Base-by-base conservation (phyloP, 306 rosid species). In the Lathyrus oleraceus region DNA sequence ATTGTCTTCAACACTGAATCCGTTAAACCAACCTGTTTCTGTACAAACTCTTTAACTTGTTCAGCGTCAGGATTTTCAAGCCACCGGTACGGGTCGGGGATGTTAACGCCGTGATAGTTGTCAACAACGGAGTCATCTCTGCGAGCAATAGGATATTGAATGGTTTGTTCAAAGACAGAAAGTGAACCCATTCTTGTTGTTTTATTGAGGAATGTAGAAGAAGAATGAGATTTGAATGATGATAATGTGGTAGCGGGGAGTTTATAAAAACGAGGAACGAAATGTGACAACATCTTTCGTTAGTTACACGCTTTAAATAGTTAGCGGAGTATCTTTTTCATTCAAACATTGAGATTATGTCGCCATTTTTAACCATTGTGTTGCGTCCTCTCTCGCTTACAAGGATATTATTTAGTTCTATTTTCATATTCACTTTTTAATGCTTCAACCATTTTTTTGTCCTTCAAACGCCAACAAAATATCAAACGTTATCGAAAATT, bases 61-160 rank as follows among this genome's bases (percentile, higher is more conserved):
- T 94, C 89, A 0, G 91, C 83, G 40, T 94, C 96, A 20, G 97
- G 96, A 84, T 88, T 87, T 69, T 94, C 99, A 39, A 94, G 97
- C 99, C 97, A 94, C 59, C 97, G 79, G 23, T 87, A 88, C 54
- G 99, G 99, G 35, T 94, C 98, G 2, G 82, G 63, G 51, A 94
- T 42, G 44, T 65, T 70, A 71, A 87, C 76, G 56, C 96, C 98
- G 53, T 90, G 92, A 59, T 74, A 93, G 77, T 87, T 73, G 6
- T 90, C 97, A 69, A 88, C 28, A 67, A 94, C 79, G 44, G 97
- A 82, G 44, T 80, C 72, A 53, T 93, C 97, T 67, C 98, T 80
- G 40, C 79, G 88, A 78, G 87, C 82, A 53, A 43, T 27, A 52
- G 97, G 95, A 75, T 94, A 94, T 7, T 47, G 83, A 57, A 87